Evolutionary conservation across 1,139 yeast genomes (phyloP), one percentile per base, ranked within the genome.

Genomic region (Hyphopichia khmerensis): DNA sequence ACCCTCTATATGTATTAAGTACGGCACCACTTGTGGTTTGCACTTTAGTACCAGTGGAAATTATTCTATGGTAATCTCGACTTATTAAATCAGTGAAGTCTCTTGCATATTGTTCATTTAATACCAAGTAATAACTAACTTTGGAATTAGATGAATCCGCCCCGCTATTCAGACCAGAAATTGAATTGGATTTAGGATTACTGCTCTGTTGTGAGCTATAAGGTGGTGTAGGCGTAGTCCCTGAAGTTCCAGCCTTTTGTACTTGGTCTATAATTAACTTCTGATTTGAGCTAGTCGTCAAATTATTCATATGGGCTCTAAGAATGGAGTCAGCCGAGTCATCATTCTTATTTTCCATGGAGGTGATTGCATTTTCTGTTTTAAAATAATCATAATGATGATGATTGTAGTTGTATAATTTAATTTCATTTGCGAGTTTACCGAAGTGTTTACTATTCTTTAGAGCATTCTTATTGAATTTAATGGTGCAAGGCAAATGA

Each of bases 401-500:
- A n/a, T 38, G 30, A 43, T 55, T 53, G 38, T 52, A 48, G 29
- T 35, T 27, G 32, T 39, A 52, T 8, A 38, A n/a, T 13, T 38
- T n/a, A 17, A 32, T 24, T n/a, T 32, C 24, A 13, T 38, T 33
- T 14, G 27, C 17, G 8, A 38, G 19, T 15, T 38, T 33, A 3
- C 19, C 14, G 4, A 8, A 10, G n/a, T 27, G 29, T 9, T 5
- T 10, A 14, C 17, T 15, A 29, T 33, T 36, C 8, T 8, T 21
- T 6, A 21, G 24, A 21, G 5, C 24, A 32, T 21, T 15, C 33
- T 44, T 46, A 17, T 35, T 23, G 11, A 56, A 39, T 23, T 40
- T 43, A 11, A 50, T 44, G 18, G 43, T 45, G 9, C 33, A 26
- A 1, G 63, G 62, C n/a, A 59, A 44, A 44, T 60, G 65, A 4